Percentiles rank a stretch among this genome's conserved stretches.
Conservation (phyloP, 495 filamentous ascomycete species). For the Penicillium egyptiacum region DNA sequence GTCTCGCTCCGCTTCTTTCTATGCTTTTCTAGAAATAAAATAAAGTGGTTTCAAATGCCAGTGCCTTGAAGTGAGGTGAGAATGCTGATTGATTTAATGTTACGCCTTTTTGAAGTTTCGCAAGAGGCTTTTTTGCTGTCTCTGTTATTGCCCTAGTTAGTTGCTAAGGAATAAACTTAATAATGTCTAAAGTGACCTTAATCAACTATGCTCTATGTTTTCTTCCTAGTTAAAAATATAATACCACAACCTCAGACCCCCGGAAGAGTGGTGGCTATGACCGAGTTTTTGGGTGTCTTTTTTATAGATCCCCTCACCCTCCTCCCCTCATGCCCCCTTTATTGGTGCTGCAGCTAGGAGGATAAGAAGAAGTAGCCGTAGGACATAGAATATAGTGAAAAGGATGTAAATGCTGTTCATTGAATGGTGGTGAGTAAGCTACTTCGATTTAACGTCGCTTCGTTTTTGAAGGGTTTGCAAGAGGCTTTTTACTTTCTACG, state of each 20-base stretch:
- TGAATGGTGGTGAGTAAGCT: neutral
- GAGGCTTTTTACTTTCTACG: neutral
- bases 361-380: too few species aligned
- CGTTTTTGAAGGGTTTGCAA: neutral
- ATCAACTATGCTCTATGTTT: neutral
- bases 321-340: too few species aligned
- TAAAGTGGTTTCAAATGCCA: neutral
- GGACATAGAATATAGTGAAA: too few species aligned
- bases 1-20: slow-evolving; percentile 5
- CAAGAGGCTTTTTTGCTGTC: neutral
- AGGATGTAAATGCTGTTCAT: neutral
- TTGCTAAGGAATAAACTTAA: neutral
- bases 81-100: neutral
- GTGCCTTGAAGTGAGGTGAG: neutral
- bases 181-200: neutral
- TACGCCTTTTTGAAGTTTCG: neutral
- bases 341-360: too few species aligned
- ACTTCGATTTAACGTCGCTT: neutral
- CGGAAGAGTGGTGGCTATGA: too few species aligned
- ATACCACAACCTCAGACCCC: too few species aligned
- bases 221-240: too few species aligned
- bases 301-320: too few species aligned
- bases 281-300: too few species aligned
- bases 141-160: neutral
- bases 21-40: slow-evolving; percentile 3